Evolutionary conservation across 2,329 filamentous ascomycete species (phyloP).

Genomic region (Tricladium varicosporioides): DNA sequence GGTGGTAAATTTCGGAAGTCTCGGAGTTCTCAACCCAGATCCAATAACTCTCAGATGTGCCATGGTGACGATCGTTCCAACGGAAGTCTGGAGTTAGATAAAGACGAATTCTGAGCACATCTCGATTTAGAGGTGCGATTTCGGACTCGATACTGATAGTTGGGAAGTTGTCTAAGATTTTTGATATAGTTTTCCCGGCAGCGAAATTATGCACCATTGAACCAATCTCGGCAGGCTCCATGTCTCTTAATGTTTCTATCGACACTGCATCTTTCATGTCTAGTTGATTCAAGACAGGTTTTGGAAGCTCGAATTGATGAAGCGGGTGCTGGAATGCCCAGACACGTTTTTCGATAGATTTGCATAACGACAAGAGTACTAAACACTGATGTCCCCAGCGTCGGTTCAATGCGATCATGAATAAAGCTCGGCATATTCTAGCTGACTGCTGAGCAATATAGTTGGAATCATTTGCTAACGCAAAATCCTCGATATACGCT

Average conservation of each 20-base stretch:
- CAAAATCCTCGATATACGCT: conserved; percentile 87
- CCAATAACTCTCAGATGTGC: conserved; percentile 94
- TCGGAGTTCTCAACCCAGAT: conserved; percentile 99
- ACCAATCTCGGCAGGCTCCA: conserved; percentile 90
- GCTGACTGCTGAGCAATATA: conserved; percentile 96
- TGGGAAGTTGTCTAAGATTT: conserved; percentile 85
- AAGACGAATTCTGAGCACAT: conserved; percentile 88
- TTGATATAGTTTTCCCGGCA: conserved; percentile 79
- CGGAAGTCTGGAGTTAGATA: conserved; percentile 84
- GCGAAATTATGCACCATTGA: conserved; percentile 85
- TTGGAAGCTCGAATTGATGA: conserved; percentile 88
- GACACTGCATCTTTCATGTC: conserved; percentile 76
- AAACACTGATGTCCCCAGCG: conserved; percentile 95
- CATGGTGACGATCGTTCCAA: conserved; percentile 94
- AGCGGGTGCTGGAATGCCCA: conserved; percentile 96
- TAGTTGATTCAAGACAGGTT: conserved; percentile 77
- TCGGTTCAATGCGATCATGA: conserved; percentile 95
- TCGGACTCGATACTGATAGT: conserved; percentile 88
- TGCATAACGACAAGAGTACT: conserved; percentile 86
- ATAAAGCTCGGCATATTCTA: conserved; percentile 89
- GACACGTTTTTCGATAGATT: conserved; percentile 93
- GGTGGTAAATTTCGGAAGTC: conserved; percentile 94
- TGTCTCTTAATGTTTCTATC: conserved; percentile 83
- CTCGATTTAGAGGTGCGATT: conserved; percentile 91
- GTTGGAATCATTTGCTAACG: conserved; percentile 83